Evolutionary conservation across 2,329 filamentous ascomycete genomes (phyloP).

Genomic region (Cercospora zeina): DNA sequence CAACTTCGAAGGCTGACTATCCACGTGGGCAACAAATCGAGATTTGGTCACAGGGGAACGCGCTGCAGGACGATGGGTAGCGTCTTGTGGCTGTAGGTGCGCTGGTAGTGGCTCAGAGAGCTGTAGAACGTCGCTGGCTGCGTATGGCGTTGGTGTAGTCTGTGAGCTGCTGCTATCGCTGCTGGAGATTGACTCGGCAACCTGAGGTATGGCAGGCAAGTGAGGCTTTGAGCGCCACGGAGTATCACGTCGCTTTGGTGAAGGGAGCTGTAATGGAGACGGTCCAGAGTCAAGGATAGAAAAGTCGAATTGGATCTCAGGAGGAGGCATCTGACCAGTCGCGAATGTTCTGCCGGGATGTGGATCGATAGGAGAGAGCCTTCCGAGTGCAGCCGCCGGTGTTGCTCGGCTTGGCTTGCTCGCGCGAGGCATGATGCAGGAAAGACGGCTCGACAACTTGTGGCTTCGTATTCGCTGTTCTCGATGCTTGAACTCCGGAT

Average conservation of each 20-base stretch:
- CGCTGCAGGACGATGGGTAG: not conserved
- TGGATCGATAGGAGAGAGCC: constrained; percentile 1
- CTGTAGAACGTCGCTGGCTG: not conserved
- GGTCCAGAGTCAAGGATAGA: constrained; percentile 5
- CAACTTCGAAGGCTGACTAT: not conserved
- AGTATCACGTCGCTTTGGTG: not conserved
- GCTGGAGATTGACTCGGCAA: not conserved
- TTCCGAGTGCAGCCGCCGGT: constrained; percentile 12
- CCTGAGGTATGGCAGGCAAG: not conserved
- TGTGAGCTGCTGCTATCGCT: not conserved
- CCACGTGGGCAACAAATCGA: not conserved
- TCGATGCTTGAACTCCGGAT: not conserved
- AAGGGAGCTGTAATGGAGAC: constrained; percentile 8
- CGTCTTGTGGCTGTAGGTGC: not conserved
- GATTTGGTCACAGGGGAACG: not conserved
- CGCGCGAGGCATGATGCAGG: not conserved
- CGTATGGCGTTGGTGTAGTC: not conserved
- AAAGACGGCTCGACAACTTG: not conserved
- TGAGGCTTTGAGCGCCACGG: not conserved
- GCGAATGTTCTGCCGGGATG: not conserved
- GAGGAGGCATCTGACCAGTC: not conserved
- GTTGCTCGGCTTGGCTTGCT: not conserved
- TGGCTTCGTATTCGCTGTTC: not conserved
- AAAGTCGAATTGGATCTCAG: constrained; percentile 5
- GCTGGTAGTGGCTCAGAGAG: not conserved